Evolutionary conservation across 495 filamentous ascomycete species (phyloP).

Genomic region (Annulohypoxylon stygium): DNA sequence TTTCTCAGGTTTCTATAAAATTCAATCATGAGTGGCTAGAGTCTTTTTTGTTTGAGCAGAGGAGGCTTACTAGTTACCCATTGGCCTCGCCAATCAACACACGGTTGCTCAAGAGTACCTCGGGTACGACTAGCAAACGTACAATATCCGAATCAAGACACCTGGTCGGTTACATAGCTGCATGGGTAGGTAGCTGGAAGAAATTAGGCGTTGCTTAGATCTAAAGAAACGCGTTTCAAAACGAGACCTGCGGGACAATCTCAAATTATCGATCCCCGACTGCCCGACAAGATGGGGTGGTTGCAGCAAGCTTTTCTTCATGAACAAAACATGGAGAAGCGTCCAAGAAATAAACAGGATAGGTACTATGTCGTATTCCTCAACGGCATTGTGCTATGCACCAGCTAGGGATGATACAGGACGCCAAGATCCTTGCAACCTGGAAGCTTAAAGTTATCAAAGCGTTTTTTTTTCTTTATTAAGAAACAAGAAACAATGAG

Average conservation of each 20-base stretch:
- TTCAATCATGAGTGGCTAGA: neutral
- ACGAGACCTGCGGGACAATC: conserved; percentile 35
- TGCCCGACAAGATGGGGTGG: conserved; percentile 13
- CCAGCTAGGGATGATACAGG: neutral
- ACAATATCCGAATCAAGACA: conserved; percentile 20
- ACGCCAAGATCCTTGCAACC: neutral
- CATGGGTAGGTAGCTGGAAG: neutral
- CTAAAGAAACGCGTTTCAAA: conserved; percentile 41
- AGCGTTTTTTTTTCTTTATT: conserved; percentile 4
- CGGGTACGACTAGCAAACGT: conserved; percentile 24
- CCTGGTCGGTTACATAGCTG: conserved; percentile 4
- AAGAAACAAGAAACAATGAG: neutral
- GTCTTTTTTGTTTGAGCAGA: neutral
- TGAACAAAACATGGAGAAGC: conserved; percentile 15
- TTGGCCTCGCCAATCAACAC: neutral
- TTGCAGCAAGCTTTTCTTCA: conserved; percentile 32
- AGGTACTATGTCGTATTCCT: conserved; percentile 16
- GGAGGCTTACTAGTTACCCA: neutral
- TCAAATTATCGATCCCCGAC: conserved; percentile 18
- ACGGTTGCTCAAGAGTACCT: conserved; percentile 4
- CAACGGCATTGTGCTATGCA: conserved; percentile 1
- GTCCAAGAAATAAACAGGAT: conserved; percentile 11
- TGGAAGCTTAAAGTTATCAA: neutral
- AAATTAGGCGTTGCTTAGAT: conserved; percentile 30
- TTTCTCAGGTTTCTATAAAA: neutral